These are phyloP conservation scores for Pseudevernia furfuracea DNA, from an alignment of 495 filamentous ascomycete species.

Conservation along the genomic window DNA sequence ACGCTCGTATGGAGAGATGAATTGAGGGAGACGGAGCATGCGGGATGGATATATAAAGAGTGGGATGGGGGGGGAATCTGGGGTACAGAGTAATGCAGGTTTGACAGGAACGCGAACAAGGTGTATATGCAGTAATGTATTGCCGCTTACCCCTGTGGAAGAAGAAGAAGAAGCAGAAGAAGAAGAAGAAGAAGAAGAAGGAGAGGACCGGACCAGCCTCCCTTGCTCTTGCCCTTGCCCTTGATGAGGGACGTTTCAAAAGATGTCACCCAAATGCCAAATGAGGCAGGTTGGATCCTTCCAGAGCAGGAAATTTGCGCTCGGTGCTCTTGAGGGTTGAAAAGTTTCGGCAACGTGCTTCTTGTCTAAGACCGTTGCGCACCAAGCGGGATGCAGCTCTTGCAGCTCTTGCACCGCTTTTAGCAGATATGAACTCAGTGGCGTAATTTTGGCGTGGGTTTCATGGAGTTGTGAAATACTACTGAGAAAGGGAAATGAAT, in stretches of 20 bases:
- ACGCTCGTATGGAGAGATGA: background rate
- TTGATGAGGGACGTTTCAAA: slow-evolving; percentile 10
- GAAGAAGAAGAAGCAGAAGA: no score
- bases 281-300: slow-evolving; percentile 1
- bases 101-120: slow-evolving; percentile 2
- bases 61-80: slow-evolving; percentile 3
- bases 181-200: no score
- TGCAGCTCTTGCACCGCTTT: background rate
- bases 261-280: no score
- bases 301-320: slow-evolving; percentile 1
- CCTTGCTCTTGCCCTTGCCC: slow-evolving; percentile 16
- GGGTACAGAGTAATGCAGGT: slow-evolving; percentile 9
- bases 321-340: background rate
- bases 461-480: background rate
- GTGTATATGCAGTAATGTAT: background rate
- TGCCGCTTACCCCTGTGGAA: slow-evolving; percentile 8
- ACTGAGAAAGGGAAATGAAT: background rate
- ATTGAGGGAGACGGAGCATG: background rate
- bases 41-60: background rate
- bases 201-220: slow-evolving; percentile 12
- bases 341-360: slow-evolving; percentile 15
- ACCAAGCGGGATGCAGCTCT: slow-evolving; percentile 12
- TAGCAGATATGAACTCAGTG: background rate
- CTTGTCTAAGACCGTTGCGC: slow-evolving; percentile 17
- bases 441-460: background rate